phyloP scores from a whole-genome alignment of 192 early-diverging fungal genomes.

The Mortierella antarctica region DNA sequence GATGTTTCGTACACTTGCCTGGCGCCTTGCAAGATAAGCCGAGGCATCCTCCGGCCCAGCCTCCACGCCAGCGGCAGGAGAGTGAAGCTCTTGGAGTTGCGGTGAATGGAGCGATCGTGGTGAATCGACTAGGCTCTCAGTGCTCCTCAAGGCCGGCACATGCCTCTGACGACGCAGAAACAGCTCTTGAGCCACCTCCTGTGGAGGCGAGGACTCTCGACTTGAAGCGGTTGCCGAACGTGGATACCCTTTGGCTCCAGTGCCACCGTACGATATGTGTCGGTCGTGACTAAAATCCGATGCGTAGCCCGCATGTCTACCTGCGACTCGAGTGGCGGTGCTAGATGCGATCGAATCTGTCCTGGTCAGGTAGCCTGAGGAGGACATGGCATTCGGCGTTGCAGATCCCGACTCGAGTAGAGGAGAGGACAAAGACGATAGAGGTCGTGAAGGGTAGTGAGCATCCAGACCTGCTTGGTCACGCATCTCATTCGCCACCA shows the following conservation, averaged over 20 bases:
- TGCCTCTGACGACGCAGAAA: slow-evolving; percentile 3
- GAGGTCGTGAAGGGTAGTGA: slow-evolving; percentile 19
- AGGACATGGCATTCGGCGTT: slow-evolving; percentile 8
- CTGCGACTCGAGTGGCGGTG: slow-evolving; percentile 3
- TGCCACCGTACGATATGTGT: not conserved
- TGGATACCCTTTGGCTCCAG: not conserved
- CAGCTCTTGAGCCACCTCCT: not conserved
- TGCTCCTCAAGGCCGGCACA: too few relatives aligned
- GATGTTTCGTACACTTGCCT: slow-evolving; percentile 30
- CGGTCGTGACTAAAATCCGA: slow-evolving; percentile 23
- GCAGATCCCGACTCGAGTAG: not conserved
- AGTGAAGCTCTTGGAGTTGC: not conserved
- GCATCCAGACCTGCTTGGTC: not conserved
- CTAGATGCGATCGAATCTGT: slow-evolving; percentile 8
- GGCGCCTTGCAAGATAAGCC: slow-evolving; percentile 10
- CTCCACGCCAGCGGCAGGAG: not conserved
- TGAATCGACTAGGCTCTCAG: not conserved
- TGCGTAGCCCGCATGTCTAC: slow-evolving; percentile 9
- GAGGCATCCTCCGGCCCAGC: not conserved
- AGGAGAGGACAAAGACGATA: slow-evolving; percentile 3
- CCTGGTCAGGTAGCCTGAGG: slow-evolving; percentile 28
- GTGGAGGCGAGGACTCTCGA: slow-evolving; percentile 23
- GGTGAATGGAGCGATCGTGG: not conserved
- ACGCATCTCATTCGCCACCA: slow-evolving; percentile 28
- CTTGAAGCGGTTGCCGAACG: slow-evolving; percentile 3